These are phyloP conservation scores for Moringa oleifera DNA, from an alignment of 345 rosid genomes.

Conservation along the genomic window DNA sequence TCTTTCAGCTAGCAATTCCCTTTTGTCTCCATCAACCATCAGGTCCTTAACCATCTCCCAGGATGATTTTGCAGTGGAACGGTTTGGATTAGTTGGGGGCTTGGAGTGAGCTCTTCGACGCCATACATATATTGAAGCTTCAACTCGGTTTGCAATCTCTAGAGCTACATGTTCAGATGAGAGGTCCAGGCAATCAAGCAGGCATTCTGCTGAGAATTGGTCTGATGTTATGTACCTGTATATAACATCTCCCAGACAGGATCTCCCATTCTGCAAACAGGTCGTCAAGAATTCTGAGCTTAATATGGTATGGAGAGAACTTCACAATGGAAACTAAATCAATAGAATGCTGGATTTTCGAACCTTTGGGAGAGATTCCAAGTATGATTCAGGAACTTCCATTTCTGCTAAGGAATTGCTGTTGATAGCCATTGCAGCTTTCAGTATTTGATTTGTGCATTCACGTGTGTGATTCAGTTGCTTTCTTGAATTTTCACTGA, in stretches of 20 bases:
- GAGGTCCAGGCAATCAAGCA: conserved; percentile 85
- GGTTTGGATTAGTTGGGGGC: conserved; percentile 37
- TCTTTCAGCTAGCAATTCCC: conserved; percentile 86
- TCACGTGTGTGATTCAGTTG: conserved; percentile 72
- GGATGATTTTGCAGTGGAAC: conserved; percentile 61
- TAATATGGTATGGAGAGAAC: too few relatives aligned
- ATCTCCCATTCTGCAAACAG: conserved; percentile 72
- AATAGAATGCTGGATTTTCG: neutral
- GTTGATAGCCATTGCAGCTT: conserved; percentile 97
- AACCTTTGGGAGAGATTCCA: conserved; percentile 92
- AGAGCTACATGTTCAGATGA: conserved; percentile 82
- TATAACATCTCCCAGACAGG: conserved; percentile 77
- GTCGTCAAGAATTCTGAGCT: neutral
- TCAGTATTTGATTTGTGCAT: conserved; percentile 75
- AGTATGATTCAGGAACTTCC: conserved; percentile 87
- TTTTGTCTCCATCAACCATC: conserved; percentile 79
- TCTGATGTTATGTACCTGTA: conserved; percentile 78
- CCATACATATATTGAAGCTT: conserved; percentile 84
- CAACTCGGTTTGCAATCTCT: conserved; percentile 88
- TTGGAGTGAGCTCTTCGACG: conserved; percentile 58
- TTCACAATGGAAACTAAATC: too few relatives aligned
- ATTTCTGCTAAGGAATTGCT: conserved; percentile 60
- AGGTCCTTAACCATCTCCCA: conserved; percentile 94
- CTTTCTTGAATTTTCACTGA: conserved; percentile 70
- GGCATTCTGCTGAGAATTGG: conserved; percentile 74